These are phyloP conservation scores for Bonia amplexicaulis DNA, from an alignment of 176 grass and related monocot genomes.

Conservation along the genomic window DNA sequence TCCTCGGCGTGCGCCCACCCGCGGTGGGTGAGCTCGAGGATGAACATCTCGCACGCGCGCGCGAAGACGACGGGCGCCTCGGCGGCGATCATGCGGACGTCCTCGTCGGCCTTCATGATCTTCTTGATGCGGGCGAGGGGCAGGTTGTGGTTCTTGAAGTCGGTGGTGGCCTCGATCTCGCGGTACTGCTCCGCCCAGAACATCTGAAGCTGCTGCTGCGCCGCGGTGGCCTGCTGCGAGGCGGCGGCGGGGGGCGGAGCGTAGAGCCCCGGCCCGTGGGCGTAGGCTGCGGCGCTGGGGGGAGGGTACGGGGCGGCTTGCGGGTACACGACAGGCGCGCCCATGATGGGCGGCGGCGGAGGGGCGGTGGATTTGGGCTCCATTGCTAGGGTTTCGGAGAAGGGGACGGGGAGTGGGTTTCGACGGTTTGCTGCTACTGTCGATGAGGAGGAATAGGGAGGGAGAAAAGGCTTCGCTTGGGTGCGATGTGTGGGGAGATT, in stretches of 20 bases:
- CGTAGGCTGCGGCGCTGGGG: conserved; percentile 8
- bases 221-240: conserved; percentile 28
- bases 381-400: conserved; percentile 43
- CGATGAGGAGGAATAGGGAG: not conserved
- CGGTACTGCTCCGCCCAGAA: conserved; percentile 95
- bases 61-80: conserved; percentile 93
- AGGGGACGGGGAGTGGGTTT: conserved; percentile 8
- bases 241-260: conserved; percentile 12
- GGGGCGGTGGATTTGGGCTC: conserved; percentile 57
- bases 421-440: not conserved
- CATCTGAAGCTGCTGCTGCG: conserved; percentile 58
- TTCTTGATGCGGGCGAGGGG: conserved; percentile 96
- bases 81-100: conserved; percentile 96
- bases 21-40: conserved; percentile 87
- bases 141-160: conserved; percentile 95
- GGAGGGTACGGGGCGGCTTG: conserved; percentile 10
- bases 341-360: conserved; percentile 34
- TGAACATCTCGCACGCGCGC: conserved; percentile 95
- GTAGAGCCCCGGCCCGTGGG: conserved; percentile 38
- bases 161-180: conserved; percentile 75
- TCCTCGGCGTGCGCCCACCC: conserved; percentile 94
- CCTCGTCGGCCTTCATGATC: conserved; percentile 99
- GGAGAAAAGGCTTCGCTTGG: not conserved
- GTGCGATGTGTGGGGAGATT: not conserved
- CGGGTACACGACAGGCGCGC: conserved; percentile 41